Conservation (phyloP, 1,284 basidiomycete genomes). For the Irpex rosettiformis region DNA sequence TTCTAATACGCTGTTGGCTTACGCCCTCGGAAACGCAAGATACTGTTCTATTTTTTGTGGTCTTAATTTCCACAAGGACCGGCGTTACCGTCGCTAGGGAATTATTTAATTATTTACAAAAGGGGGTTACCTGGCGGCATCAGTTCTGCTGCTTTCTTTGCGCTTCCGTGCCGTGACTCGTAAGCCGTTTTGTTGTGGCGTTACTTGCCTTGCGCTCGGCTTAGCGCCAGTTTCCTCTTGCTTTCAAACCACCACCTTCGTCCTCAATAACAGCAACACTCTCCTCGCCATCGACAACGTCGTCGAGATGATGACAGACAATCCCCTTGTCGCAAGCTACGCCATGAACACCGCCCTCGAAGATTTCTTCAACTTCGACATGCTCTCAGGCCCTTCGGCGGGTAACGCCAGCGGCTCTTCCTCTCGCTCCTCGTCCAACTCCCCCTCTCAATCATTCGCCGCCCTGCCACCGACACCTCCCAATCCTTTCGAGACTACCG, state of each 20-base stretch:
- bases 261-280: neutral
- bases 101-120: neutral
- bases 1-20: too few species aligned
- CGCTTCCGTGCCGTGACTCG: constrained; percentile 1
- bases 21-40: too few species aligned
- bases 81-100: too few species aligned
- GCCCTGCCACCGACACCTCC: constrained; percentile 27
- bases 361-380: constrained; percentile 51
- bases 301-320: constrained; percentile 31
- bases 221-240: constrained; percentile 1
- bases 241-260: constrained; percentile 2
- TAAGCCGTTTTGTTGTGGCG: constrained; percentile 2
- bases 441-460: constrained; percentile 31
- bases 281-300: neutral
- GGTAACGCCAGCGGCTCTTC: constrained; percentile 30
- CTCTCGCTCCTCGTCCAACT: constrained; percentile 34
- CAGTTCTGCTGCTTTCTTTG: constrained; percentile 3
- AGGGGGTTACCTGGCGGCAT: neutral
- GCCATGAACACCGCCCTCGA: constrained; percentile 33
- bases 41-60: too few species aligned
- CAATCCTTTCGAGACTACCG: constrained; percentile 20
- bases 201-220: neutral
- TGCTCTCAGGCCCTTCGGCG: constrained; percentile 29
- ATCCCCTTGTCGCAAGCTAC: constrained; percentile 24
- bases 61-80: too few species aligned